Base-by-base conservation (phyloP, 1,284 basidiomycete genomes). In the Trichosporon asahii region DNA sequence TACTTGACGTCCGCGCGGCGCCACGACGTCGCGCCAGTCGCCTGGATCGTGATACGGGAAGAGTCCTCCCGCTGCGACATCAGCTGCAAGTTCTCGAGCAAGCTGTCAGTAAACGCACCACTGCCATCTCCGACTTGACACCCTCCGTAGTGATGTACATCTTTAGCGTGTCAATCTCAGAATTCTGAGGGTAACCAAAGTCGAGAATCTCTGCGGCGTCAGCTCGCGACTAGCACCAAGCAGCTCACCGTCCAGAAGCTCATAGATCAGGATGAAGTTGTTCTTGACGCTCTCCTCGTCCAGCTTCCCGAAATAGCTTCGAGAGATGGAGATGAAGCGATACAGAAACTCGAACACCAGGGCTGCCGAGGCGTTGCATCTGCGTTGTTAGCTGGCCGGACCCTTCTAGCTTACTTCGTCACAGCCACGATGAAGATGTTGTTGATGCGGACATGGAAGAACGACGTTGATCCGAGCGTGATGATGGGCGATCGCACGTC, bases 101-200 rank as follows among this genome's bases (percentile, higher is more conserved):
- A 29, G 25, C 60, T 11, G 27, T 46, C 55, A 69, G 44, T 21
- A 15, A 0, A 85, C 90, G 46, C 77, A 95, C 93, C 66, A 92
- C 90, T 85, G 77, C 90, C 86, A 81, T 90, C 85, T 80, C 87
- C 2, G 93, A 94, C 75, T 97, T 91, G 68, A 99, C 90, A 73
- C 94, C 94, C 84, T 99, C 96, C 0, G 95, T 98, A 18, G 96
- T 98, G 74, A 99, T 98, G 82, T 98, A 98, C 77, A 93, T 92
- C 85, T 99, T 99, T 61, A 99, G 86, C 4, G 96, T 97, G 82
- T 98, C 95, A 63, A 92, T 94, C 83, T 99, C 96, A 74, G 94
- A 96, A 82, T 98, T 99, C 83, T 99, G 97, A n/a, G 96, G 96
- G 84, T 96, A 99, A 53, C 97, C 96, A 85, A 98, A 99, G 85